Conservation (phyloP, 345 rosid genomes). For the thale cress (Arabidopsis thaliana) region TAIR10.1 NC_003076.8:23967501-23968000, state of each 20-base stretch:
- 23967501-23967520: slow-evolving; percentile 14
- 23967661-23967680: background rate
- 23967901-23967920: slow-evolving; percentile 20
- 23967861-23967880: slow-evolving; percentile 41
- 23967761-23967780: slow-evolving; percentile 36
- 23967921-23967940: slow-evolving; percentile 17
- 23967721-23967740: background rate
- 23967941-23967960: slow-evolving; percentile 44
- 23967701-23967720: background rate
- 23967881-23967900: background rate
- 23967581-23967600: background rate
- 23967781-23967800: slow-evolving; percentile 15
- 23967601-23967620: background rate
- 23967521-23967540: slow-evolving; percentile 52
- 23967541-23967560: slow-evolving; percentile 44
- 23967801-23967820: slow-evolving; percentile 11
- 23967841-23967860: background rate
- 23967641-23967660: background rate
- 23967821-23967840: background rate
- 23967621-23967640: background rate
- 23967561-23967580: slow-evolving; percentile 30
- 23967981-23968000: slow-evolving; percentile 11
- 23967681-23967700: background rate
- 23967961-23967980: slow-evolving; percentile 22
- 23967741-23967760: slow-evolving; percentile 31